Percentiles rank a stretch among this genome's conserved stretches.
Evolutionary conservation across 192 early-diverging fungal genomes (phyloP).

Genomic region (Rhizophagus sp.): DNA sequence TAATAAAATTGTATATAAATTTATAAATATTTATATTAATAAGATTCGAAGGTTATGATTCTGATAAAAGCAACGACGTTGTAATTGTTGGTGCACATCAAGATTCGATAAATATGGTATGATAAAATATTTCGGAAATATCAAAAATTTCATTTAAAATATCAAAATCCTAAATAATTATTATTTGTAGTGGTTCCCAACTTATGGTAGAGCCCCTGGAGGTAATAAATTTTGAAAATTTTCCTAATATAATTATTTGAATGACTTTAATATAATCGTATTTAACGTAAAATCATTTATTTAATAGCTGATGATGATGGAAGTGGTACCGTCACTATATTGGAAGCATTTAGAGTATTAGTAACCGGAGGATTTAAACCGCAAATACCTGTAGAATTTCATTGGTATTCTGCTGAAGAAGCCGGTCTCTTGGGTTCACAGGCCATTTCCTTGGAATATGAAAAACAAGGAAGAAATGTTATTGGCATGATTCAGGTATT

Average conservation of each 20-base stretch:
- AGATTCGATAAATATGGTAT: constrained; percentile 76
- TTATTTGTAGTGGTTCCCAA: constrained; percentile 62
- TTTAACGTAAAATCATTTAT: too few relatives aligned
- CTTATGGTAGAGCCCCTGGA: constrained; percentile 73
- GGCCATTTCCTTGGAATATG: constrained; percentile 74
- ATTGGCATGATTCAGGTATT: constrained; percentile 76
- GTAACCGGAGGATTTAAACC: constrained; percentile 70
- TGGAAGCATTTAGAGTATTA: constrained; percentile 83
- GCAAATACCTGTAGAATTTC: constrained; percentile 86
- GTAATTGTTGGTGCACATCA: constrained; percentile 91
- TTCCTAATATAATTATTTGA: too few relatives aligned
- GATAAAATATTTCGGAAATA: background rate
- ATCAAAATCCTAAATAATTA: too few relatives aligned
- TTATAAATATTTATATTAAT: too few relatives aligned
- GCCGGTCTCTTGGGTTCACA: constrained; percentile 88
- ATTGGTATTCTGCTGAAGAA: constrained; percentile 94
- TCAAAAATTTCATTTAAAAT: background rate
- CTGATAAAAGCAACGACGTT: constrained; percentile 51
- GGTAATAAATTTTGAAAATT: constrained; percentile 35
- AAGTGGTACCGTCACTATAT: constrained; percentile 85
- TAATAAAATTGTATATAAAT: too few relatives aligned
- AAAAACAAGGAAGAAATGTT: constrained; percentile 56
- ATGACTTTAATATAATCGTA: too few relatives aligned
- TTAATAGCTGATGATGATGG: constrained; percentile 76
- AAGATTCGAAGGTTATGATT: constrained; percentile 68